Evolutionary conservation across 2,329 filamentous ascomycete species (phyloP).

Genomic region (Pestalotiopsis sp.): DNA sequence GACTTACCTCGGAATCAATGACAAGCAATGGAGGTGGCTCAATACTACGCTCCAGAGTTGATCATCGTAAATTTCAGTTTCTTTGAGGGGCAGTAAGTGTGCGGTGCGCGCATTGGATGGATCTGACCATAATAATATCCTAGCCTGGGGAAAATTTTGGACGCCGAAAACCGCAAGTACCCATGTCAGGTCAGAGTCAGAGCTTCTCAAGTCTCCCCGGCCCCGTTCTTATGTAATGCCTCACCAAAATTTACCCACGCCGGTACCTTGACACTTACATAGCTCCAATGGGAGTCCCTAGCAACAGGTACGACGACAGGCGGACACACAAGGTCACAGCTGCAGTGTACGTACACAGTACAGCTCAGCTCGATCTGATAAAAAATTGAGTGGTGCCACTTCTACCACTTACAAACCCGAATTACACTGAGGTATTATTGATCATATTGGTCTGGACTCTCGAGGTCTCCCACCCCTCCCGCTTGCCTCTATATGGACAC

Average conservation of each 20-base stretch:
- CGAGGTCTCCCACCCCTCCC: neutral
- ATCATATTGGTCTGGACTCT: neutral
- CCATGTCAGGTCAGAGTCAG: conserved; percentile 5
- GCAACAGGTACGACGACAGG: neutral
- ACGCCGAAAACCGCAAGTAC: conserved; percentile 8
- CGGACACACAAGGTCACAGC: neutral
- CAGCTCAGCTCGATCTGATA: neutral
- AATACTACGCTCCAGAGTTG: neutral
- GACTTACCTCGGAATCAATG: conserved; percentile 4
- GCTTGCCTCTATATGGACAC: neutral
- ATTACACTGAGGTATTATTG: neutral
- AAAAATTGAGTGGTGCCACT: neutral
- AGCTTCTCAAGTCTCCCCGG: neutral
- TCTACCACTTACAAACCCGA: neutral
- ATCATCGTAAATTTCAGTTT: conserved; percentile 7
- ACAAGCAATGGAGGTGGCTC: neutral
- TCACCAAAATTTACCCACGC: neutral
- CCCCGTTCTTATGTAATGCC: neutral
- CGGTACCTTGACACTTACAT: neutral
- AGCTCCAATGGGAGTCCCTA: neutral
- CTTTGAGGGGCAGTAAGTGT: conserved; percentile 3
- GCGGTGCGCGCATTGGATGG: neutral
- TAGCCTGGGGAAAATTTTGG: conserved; percentile 10
- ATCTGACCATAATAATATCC: neutral
- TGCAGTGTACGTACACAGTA: neutral